Percentiles rank a stretch among this genome's conserved stretches.
Conservation (phyloP, 495 filamentous ascomycete genomes). For the Hamigera avellanea region DNA sequence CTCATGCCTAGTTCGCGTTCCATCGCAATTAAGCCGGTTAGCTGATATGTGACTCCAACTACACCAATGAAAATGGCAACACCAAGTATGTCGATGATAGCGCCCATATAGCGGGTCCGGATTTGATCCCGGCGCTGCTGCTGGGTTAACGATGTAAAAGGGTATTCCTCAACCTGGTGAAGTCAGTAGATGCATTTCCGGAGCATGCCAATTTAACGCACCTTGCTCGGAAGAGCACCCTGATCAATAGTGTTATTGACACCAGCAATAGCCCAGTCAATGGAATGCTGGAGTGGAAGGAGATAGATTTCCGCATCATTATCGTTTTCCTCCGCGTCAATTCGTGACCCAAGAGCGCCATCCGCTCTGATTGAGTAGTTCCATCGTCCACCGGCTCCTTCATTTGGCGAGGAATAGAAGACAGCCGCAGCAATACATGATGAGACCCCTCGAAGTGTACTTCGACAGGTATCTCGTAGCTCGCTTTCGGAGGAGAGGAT, state of each 20-base stretch:
- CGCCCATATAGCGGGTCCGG: conserved; percentile 52
- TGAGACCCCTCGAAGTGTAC: conserved; percentile 57
- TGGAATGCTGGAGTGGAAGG: conserved; percentile 64
- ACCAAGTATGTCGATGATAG: conserved; percentile 54
- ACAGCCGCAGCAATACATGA: conserved; percentile 64
- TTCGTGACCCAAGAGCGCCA: conserved; percentile 44
- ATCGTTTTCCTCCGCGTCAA: conserved; percentile 43
- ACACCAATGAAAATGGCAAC: conserved; percentile 58
- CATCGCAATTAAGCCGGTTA: conserved; percentile 62
- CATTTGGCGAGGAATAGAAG: conserved; percentile 59
- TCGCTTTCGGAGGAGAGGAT: conserved; percentile 40
- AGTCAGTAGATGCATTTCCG: background rate
- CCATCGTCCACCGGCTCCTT: conserved; percentile 57
- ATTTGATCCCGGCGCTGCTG: conserved; percentile 51
- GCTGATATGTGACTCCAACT: conserved; percentile 62
- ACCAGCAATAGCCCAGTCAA: conserved; percentile 59
- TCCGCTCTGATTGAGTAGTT: conserved; percentile 77
- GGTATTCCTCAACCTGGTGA: conserved; percentile 46
- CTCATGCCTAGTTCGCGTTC: conserved; percentile 74
- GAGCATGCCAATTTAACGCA: conserved; percentile 3
- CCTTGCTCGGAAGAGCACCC: conserved; percentile 26
- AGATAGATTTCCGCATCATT: conserved; percentile 67
- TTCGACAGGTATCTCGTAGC: conserved; percentile 50
- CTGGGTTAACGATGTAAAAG: conserved; percentile 56
- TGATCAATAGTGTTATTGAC: conserved; percentile 29